Percentiles rank a stretch among this genome's conserved stretches.
These are phyloP conservation scores for Forsythia viridissima DNA, from an alignment of 257 asterid genomes.

Conservation along the genomic window DNA sequence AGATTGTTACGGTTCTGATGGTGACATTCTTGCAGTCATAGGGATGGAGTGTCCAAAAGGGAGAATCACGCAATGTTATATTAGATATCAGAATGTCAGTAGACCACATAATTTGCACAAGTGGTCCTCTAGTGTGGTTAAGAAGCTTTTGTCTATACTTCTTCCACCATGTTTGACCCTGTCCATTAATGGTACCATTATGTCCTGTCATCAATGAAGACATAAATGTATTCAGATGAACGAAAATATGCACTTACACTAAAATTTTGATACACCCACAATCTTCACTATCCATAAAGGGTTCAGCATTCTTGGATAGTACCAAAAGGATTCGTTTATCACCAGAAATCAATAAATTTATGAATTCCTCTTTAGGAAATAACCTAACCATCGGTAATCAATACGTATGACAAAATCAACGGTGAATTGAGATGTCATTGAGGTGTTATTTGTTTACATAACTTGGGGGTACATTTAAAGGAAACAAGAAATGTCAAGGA, in stretches of 20 bases:
- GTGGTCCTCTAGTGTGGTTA: constrained; percentile 83
- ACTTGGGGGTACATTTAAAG: too few species aligned
- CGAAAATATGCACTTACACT: background rate
- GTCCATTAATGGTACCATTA: constrained; percentile 80
- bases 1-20: constrained; percentile 56
- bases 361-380: background rate
- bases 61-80: constrained; percentile 72
- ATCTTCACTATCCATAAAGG: background rate
- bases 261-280: background rate
- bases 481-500: background rate
- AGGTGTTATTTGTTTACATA: background rate
- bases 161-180: constrained; percentile 82
- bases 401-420: background rate
- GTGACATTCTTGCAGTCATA: constrained; percentile 77
- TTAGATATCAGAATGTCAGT: constrained; percentile 60
- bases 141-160: constrained; percentile 63
- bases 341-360: constrained; percentile 3
- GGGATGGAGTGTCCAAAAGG: constrained; percentile 89
- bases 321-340: background rate
- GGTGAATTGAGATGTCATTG: background rate
- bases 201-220: constrained; percentile 50
- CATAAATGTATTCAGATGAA: constrained; percentile 25
- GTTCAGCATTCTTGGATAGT: background rate
- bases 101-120: constrained; percentile 83
- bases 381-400: background rate